Percentiles rank a stretch among this genome's conserved stretches.
These are phyloP conservation scores for Geum urbanum DNA, from an alignment of 306 rosid species.

Conservation along the genomic window DNA sequence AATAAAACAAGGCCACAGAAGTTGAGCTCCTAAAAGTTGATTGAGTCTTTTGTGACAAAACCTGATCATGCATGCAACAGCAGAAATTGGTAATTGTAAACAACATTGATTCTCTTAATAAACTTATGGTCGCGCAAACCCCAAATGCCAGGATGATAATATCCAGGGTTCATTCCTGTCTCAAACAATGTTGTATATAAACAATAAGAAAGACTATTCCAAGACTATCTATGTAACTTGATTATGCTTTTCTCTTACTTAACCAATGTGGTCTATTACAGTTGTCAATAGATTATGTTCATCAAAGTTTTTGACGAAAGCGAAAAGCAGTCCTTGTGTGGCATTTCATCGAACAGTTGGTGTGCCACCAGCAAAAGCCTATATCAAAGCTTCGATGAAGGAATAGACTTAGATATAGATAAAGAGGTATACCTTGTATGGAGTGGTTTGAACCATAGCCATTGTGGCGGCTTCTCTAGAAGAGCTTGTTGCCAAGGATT, in stretches of 20 bases:
- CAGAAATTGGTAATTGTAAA: neutral
- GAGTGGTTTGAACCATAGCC: conserved; percentile 47
- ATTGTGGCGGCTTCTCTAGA: conserved; percentile 49
- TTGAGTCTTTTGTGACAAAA: conserved; percentile 48
- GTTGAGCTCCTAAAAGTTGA: conserved; percentile 44
- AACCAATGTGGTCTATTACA: too few relatives aligned
- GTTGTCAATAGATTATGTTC: too few relatives aligned
- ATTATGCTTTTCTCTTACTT: too few relatives aligned
- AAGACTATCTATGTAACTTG: too few relatives aligned
- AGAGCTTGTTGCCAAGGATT: conserved; percentile 51
- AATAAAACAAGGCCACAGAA: conserved; percentile 42
- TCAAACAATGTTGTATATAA: too few relatives aligned
- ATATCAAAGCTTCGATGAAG: neutral
- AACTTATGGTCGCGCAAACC: too few relatives aligned
- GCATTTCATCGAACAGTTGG: conserved; percentile 39
- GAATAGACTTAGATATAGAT: neutral
- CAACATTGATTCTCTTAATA: too few relatives aligned
- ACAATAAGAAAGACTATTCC: too few relatives aligned
- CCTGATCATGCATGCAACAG: conserved; percentile 38
- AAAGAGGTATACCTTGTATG: conserved; percentile 45
- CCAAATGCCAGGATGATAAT: too few relatives aligned
- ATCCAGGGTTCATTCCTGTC: too few relatives aligned
- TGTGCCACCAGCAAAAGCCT: conserved; percentile 7
- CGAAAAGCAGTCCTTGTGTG: conserved; percentile 14
- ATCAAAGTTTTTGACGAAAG: neutral